Percentiles rank a stretch among this genome's conserved stretches.
These are phyloP conservation scores for Rhododendron ovatum DNA, from an alignment of 148 eudicot species.

Conservation along the genomic window DNA sequence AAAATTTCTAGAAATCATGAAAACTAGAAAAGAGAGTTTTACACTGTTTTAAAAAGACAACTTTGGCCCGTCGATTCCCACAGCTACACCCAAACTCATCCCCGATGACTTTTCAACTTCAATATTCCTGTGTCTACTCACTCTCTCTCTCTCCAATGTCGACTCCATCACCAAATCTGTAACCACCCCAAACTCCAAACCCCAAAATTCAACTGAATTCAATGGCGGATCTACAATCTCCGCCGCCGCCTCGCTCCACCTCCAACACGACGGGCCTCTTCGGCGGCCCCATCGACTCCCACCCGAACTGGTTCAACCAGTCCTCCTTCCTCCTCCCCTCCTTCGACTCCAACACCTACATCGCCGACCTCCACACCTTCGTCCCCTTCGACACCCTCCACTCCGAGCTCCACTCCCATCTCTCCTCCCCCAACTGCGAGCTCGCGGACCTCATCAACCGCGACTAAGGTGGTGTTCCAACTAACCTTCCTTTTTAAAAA, in stretches of 20 bases:
- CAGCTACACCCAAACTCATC: no score
- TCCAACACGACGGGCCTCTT: slow-evolving; percentile 62
- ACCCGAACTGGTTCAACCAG: slow-evolving; percentile 83
- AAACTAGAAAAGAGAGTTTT: no score
- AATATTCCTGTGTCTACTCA: neutral
- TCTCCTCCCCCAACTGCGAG: slow-evolving; percentile 57
- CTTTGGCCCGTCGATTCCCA: no score
- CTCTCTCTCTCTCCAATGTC: neutral
- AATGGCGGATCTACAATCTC: slow-evolving; percentile 43
- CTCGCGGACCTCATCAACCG: slow-evolving; percentile 82
- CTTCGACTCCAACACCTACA: slow-evolving; percentile 71
- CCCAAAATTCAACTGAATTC: neutral
- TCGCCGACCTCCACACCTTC: slow-evolving; percentile 87
- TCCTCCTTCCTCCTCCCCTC: slow-evolving; percentile 47
- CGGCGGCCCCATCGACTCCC: slow-evolving; percentile 66
- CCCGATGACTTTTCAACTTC: no score
- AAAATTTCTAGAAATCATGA: no score
- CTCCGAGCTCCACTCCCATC: slow-evolving; percentile 68
- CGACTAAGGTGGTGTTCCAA: no score
- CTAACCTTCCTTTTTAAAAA: no score
- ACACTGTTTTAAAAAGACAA: no score
- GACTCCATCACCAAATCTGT: neutral
- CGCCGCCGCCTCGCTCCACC: slow-evolving; percentile 30
- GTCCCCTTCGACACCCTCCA: slow-evolving; percentile 88
- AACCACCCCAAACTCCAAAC: neutral